Evolutionary conservation across 345 rosid species (phyloP), one percentile per base, ranked within the genome.

Genomic region (Murraya paniculata): DNA sequence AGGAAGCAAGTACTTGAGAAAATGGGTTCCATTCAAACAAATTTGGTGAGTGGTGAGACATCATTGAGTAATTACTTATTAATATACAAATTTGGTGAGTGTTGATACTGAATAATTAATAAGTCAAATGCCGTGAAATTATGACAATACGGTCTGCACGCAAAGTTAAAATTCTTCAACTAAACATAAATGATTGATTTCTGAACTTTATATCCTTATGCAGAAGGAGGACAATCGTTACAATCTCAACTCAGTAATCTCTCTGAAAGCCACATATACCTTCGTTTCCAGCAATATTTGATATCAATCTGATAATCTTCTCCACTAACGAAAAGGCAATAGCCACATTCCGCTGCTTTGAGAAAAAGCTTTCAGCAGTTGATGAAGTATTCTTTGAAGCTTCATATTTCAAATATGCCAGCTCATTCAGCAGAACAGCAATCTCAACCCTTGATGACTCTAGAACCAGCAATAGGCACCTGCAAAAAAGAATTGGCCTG

Each of bases 361-460:
- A 85, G 64, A 82, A 76, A 79, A 85, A 66, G 71, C 69, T 80
- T 78, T 91, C 97, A 73, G 58, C 85, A 82, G 82, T 78, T 38
- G 85, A 74, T 27, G 90, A 90, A 71, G 86, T 77, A 85, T 72
- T 82, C 77, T 83, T 79, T 39, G 98, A 86, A 82, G 97, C 96
- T 87, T 93, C 99, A 79, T 91, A 92, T 66, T 91, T 91, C 79
- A 88, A 72, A 84, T 92, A 95, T 61, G 94, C 98, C 66, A 93
- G 85, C 57, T 95, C 96, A 87, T 93, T 91, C 81, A 88, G 81
- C 87, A 95, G 77, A 79, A 93, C 96, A 72, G 95, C 91, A 84
- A 91, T 83, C 82, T 95, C 97, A 77, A 93, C 97, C 88, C 93
- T 87, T 67, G 99, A 85, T 64, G 97, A 87, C 85, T 93, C 93